These are phyloP conservation scores for Acacia concinna DNA, from an alignment of 331 rosid species.

Conservation along the genomic window DNA sequence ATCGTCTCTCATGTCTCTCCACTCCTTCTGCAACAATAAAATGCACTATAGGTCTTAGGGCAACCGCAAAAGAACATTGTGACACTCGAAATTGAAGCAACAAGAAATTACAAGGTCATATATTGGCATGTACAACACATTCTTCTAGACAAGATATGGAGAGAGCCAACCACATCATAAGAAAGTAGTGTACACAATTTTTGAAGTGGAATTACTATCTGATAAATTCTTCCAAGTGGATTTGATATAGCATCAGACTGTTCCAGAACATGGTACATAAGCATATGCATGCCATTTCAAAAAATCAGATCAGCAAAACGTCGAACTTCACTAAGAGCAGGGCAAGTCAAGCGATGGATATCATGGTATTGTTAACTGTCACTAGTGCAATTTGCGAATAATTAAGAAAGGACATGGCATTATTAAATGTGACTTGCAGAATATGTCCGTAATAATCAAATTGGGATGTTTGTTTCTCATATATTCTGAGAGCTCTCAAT, in stretches of 20 bases:
- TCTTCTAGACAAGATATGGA: not conserved
- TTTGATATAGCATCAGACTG: not conserved
- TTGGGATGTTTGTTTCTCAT: not conserved
- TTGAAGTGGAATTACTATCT: not conserved
- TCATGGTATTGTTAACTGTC: not conserved
- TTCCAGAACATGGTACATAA: not conserved
- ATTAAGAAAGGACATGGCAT: not conserved
- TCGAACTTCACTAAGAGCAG: not conserved
- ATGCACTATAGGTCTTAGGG: constrained; percentile 22
- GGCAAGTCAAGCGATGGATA: not conserved
- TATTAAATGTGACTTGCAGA: not conserved
- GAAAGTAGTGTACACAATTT: constrained; percentile 1
- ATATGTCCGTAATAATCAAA: not conserved
- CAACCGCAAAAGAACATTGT: constrained; percentile 18
- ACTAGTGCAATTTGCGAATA: not conserved
- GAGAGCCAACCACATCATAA: not conserved
- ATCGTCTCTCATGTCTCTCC: constrained; percentile 94
- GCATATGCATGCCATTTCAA: not conserved
- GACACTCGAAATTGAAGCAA: constrained; percentile 1
- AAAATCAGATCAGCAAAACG: not conserved
- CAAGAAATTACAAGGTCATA: not conserved
- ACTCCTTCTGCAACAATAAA: constrained; percentile 72
- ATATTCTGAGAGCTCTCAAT: not conserved
- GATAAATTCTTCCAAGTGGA: not conserved
- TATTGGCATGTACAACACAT: not conserved